Conservation (phyloP, 148 eudicot genomes). For the Rhododendron molle region DNA sequence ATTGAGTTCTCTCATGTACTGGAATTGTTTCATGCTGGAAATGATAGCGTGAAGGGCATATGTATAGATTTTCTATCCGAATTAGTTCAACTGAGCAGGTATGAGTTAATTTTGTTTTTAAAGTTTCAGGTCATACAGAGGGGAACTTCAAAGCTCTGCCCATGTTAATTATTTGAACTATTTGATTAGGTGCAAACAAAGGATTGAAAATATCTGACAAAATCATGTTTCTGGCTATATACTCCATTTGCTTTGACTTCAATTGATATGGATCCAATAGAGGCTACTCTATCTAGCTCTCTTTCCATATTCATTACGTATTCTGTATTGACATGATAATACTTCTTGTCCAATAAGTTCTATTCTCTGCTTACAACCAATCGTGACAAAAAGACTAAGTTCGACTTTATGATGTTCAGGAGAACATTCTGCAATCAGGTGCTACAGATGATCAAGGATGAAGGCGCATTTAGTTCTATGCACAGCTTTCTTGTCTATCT, state of each 20-base stretch:
- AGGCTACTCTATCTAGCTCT: not conserved
- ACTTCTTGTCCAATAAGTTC: not conserved
- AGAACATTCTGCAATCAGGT: slow-evolving; percentile 41
- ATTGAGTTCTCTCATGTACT: slow-evolving; percentile 48
- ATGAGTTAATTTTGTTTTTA: not conserved
- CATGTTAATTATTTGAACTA: not conserved
- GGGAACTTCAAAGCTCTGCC: not conserved
- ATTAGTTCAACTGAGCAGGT: slow-evolving; percentile 50
- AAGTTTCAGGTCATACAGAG: not conserved
- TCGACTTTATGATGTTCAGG: slow-evolving; percentile 24
- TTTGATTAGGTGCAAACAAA: not conserved
- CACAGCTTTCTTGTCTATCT: slow-evolving; percentile 52
- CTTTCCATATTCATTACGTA: not conserved
- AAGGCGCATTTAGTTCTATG: slow-evolving; percentile 56
- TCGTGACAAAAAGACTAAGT: not conserved
- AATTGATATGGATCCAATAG: not conserved
- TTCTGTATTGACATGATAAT: not conserved
- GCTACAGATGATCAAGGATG: slow-evolving; percentile 42
- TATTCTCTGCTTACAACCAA: not conserved
- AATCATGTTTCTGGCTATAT: not conserved
- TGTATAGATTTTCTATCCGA: slow-evolving; percentile 50
- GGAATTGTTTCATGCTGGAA: slow-evolving; percentile 52
- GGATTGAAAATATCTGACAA: not conserved
- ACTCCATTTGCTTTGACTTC: not conserved
- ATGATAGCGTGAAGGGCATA: slow-evolving; percentile 32